phyloP scores from a whole-genome alignment of 2,329 filamentous ascomycete genomes.

The Dactylella cylindrospora region DNA sequence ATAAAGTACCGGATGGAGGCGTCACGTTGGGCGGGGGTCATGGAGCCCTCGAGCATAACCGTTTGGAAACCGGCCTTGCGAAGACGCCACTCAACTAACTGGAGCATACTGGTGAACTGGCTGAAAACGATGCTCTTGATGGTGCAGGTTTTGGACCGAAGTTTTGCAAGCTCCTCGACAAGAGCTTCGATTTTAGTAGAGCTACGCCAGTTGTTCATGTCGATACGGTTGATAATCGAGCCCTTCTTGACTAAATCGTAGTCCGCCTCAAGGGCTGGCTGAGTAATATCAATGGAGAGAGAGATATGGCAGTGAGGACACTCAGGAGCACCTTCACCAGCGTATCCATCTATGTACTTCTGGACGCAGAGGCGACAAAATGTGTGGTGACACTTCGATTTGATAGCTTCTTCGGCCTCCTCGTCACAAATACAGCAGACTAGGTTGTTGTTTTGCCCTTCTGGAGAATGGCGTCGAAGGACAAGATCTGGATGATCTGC shows the following conservation, averaged over 20 bases:
- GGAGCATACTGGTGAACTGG: constrained; percentile 74
- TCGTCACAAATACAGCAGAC: constrained; percentile 72
- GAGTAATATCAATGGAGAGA: constrained; percentile 86
- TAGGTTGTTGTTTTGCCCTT: constrained; percentile 70
- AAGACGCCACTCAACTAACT: constrained; percentile 47
- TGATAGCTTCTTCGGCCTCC: constrained; percentile 89
- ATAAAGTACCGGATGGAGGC: constrained; percentile 70
- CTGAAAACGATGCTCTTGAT: constrained; percentile 77
- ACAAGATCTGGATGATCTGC: constrained; percentile 95
- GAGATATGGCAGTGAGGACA: constrained; percentile 92
- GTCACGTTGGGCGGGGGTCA: constrained; percentile 91
- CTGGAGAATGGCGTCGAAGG: constrained; percentile 79
- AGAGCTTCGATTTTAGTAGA: constrained; percentile 98
- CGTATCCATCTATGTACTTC: constrained; percentile 76
- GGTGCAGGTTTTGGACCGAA: constrained; percentile 87
- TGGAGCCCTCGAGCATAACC: constrained; percentile 95
- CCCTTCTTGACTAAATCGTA: constrained; percentile 84
- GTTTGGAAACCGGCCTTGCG: constrained; percentile 83
- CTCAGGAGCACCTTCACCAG: constrained; percentile 64
- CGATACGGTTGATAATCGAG: constrained; percentile 97
- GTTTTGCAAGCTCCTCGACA: constrained; percentile 87
- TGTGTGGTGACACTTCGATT: constrained; percentile 88
- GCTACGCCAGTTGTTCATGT: constrained; percentile 98
- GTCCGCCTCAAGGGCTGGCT: constrained; percentile 92
- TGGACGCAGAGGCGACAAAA: constrained; percentile 81